These are phyloP conservation scores for Cryomyces minteri DNA, from an alignment of 495 filamentous ascomycete species.

Conservation along the genomic window DNA sequence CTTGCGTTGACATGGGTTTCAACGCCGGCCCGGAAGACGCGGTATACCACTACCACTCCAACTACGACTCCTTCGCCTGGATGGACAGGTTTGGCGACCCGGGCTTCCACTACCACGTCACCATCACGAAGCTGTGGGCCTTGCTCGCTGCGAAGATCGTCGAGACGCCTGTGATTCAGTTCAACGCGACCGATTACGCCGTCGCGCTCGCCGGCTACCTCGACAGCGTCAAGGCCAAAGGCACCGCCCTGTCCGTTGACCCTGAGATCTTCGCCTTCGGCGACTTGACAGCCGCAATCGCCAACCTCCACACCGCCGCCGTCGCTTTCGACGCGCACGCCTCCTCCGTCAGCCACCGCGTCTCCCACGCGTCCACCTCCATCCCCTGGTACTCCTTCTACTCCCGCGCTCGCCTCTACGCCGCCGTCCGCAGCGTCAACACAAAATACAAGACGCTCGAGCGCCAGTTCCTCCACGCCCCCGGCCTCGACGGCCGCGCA, in stretches of 20 bases:
- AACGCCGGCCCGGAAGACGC: constrained; percentile 9
- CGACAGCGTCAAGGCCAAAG: constrained; percentile 29
- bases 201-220: constrained; percentile 26
- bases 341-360: too few species aligned
- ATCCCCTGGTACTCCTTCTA: constrained; percentile 22
- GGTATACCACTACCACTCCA: constrained; percentile 18
- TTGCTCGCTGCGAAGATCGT: constrained; percentile 21
- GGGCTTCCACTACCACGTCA: constrained; percentile 12
- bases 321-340: constrained; percentile 33
- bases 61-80: constrained; percentile 18
- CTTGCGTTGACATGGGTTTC: constrained; percentile 14
- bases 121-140: constrained; percentile 15
- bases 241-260: constrained; percentile 4
- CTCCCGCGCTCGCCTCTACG: constrained; percentile 15
- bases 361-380: too few species aligned
- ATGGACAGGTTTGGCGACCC: constrained; percentile 18
- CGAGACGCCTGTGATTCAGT: constrained; percentile 22
- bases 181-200: constrained; percentile 24
- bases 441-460: constrained; percentile 14
- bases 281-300: constrained; percentile 28
- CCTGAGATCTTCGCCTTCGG: constrained; percentile 27
- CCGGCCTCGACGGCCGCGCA: constrained; percentile 14
- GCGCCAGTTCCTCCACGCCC: constrained; percentile 14
- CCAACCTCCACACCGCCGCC: constrained; percentile 27
- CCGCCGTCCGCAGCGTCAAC: constrained; percentile 17